Evolutionary conservation across 2,329 filamentous ascomycete genomes (phyloP), one percentile per base, ranked within the genome.

Genomic region (Diaporthe citriasiana): DNA sequence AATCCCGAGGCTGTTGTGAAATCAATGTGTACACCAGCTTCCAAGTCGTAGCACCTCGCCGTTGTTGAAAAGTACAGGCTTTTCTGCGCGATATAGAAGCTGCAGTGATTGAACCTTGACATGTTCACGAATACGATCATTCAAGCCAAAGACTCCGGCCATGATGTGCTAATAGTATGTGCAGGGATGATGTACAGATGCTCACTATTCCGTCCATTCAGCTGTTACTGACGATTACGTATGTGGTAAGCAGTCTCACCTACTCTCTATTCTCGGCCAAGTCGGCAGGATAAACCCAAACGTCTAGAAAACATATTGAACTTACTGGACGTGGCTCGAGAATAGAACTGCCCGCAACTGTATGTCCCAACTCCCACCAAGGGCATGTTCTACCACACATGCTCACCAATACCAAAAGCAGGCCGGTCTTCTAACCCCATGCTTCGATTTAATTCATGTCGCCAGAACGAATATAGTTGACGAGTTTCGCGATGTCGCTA

Each of bases 401-500:
- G 0, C 22, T 27, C 13, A 15, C 22, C 15, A 40, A 8, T 15
- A 10, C 1, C 30, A 15, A 19, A 1, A 9, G 27, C 15, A 33
- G 5, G 19, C 25, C 19, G 22, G 40, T 17, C 8, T 4, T n/a
- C 40, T 30, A 27, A 8, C 4, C 25, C 2, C 10, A 9, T 7
- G 40, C 13, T 25, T 9, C 59, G 10, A 17, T n/a, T 53, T 4
- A 68, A 1, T 3, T 6, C 4, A 4, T 5, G 12, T 19, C 47
- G 30, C 15, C 15, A 4, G 33, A 15, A 12, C 47, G 47, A 10
- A 75, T 33, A 19, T 74, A 65, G 27, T 74, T 30, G 25, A 74
- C 47, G 7, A 76, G 73, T 40, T 71, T 75, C 47, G 35, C 50
- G 25, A 81, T 79, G 25, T 81, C 78, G 40, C 69, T 75, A 40